A percentile compares a stretch with the other conserved stretches of the same genome.
Conservation (phyloP, 2,329 filamentous ascomycete species). For the Exserohilum turcica region DNA sequence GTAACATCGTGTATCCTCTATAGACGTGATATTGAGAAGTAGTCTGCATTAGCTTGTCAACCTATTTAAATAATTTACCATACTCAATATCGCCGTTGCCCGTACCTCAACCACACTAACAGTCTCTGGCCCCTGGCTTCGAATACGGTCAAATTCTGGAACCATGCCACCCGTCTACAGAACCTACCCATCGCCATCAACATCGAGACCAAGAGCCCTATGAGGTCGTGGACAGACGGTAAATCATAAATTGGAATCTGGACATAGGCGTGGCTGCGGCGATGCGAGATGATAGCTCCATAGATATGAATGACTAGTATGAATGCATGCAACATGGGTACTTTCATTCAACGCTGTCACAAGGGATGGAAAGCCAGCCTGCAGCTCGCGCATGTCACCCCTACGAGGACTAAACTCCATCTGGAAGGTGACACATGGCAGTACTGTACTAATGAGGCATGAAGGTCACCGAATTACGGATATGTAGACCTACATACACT, state of each 20-base stretch:
- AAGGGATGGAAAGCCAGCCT: neutral
- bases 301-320: neutral
- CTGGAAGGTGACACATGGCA: no score
- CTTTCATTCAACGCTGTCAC: neutral
- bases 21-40: neutral
- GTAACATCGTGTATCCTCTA: neutral
- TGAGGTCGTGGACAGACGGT: no score
- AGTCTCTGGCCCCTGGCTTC: no score
- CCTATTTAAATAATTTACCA: neutral
- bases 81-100: neutral
- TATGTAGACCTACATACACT: conserved; percentile 1
- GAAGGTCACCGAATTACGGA: neutral
- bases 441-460: neutral
- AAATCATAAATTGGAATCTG: no score
- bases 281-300: neutral
- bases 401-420: neutral
- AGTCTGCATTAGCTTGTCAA: neutral
- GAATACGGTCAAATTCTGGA: no score
- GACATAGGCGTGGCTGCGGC: no score
- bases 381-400: neutral
- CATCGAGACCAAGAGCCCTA: no score
- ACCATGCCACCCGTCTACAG: neutral
- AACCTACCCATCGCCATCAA: no score
- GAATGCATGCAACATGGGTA: neutral
- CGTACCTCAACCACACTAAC: neutral